A percentile compares a stretch with the other conserved stretches of the same genome.
These are phyloP conservation scores for Yamadazyma trypodendri DNA, from an alignment of 1,139 yeast species.

Conservation along the genomic window DNA sequence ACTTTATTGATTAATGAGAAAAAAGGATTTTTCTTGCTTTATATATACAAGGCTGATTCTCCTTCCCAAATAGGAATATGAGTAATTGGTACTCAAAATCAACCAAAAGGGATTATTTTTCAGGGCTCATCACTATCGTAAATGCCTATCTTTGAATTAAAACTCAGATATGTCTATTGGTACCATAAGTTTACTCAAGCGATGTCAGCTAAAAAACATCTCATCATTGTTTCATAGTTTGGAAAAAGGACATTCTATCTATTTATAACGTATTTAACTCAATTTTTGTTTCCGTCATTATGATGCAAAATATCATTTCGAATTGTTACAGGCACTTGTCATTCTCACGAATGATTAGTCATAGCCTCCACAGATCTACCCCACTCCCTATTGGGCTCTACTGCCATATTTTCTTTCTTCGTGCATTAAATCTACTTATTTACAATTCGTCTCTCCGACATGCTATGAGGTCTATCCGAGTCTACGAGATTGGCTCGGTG, in stretches of 20 bases:
- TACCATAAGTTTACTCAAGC: background rate
- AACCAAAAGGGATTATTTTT: background rate
- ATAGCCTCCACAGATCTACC: background rate
- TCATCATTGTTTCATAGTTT: background rate
- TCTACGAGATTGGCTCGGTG: conserved; percentile 8
- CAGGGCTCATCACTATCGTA: background rate
- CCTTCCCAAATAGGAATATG: conserved; percentile 6
- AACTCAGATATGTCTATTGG: background rate
- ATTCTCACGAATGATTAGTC: no score
- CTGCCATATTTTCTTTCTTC: background rate
- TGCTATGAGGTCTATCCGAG: background rate
- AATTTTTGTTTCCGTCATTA: no score
- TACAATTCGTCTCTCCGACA: conserved; percentile 1
- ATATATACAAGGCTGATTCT: background rate
- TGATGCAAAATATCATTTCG: no score
- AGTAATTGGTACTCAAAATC: conserved; percentile 4
- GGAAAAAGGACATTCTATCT: background rate
- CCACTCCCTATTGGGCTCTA: no score
- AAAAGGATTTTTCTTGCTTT: background rate
- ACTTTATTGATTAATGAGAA: no score
- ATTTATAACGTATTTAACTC: no score
- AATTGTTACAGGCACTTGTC: no score
- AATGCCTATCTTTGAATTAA: no score
- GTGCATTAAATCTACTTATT: conserved; percentile 1
- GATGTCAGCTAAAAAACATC: background rate